Base-by-base conservation (phyloP, 225 moss, liverwort and hornwort species). In the Marchantia polymorpha region DNA sequence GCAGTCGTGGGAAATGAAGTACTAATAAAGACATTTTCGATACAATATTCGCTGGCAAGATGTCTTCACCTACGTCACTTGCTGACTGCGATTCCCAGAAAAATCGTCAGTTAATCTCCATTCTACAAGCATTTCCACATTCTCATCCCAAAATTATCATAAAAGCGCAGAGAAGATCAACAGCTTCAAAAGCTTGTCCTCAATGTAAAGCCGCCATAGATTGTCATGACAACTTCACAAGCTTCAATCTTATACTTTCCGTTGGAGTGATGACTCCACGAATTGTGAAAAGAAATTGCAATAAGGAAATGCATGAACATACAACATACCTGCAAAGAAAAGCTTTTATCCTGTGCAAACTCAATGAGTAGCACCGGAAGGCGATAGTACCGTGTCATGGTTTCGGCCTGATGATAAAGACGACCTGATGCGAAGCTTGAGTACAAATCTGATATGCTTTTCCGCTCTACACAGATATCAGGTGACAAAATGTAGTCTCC, bases 401-500 rank as follows among this genome's bases (percentile, higher is more conserved):
- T 94, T 89, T 99, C 99, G 64, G 95, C 99, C 85, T 99, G 99
- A 85, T 99, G 93, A 84, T 99, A 92, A 70, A 99, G 84, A 61
- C 95, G 89, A 72, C 99, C 99, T 76, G 95, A 93, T 75, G 93
- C 78, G 84, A 99, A 95, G 79, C 99, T 99, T 73, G 89, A 85
- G 78, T 89, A 95, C 30, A 99, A 82, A 83, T 99, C 99, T 61
- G 91, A 74, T 83, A 99, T 88, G 76, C 99, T 99, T 87, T 99
- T 99, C 65, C 95, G 86, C 86, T 95, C 99, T 47, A 99, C 92
- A 80, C 99, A 99, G 55, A 99, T 95, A 59, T 95, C 95, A 51
- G 92, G 90, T 30, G 99, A 93, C 73, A 99, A 89, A 79, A 99
- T 99, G 81, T 95, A 99, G 83, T 99, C 99, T 82, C 99, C 99